A percentile compares a stretch with the other conserved stretches of the same genome.
These are phyloP conservation scores for Microsporum canis DNA, from an alignment of 2,329 filamentous ascomycete species.

Conservation along the genomic window DNA sequence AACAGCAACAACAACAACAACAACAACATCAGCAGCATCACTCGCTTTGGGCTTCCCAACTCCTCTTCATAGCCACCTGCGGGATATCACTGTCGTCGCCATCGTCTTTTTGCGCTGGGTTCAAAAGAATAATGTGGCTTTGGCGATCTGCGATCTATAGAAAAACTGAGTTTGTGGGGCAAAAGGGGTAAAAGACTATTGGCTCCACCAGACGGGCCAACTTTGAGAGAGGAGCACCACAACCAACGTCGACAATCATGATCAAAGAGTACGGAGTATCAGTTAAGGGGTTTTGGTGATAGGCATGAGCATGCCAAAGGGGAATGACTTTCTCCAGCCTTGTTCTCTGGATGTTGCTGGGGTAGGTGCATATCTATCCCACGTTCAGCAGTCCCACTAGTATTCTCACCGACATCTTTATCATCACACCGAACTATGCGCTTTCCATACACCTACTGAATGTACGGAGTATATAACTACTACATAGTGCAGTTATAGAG, in stretches of 20 bases:
- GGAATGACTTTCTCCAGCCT: background rate
- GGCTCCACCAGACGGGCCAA: background rate
- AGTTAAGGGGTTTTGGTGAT: background rate
- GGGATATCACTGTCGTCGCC: background rate
- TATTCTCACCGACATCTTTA: background rate
- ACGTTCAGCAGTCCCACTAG: background rate
- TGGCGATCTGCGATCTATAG: background rate
- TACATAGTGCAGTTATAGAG: no score
- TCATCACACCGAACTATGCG: no score
- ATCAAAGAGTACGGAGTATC: background rate
- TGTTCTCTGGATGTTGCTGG: background rate
- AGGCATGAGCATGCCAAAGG: background rate
- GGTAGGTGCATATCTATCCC: background rate
- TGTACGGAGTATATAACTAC: background rate
- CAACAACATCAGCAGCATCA: background rate
- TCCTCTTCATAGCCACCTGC: background rate
- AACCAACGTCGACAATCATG: background rate
- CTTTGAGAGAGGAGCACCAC: background rate
- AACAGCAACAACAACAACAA: background rate
- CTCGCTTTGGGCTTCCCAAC: background rate
- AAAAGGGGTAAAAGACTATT: background rate
- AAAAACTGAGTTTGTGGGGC: constrained; percentile 1
- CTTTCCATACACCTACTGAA: background rate
- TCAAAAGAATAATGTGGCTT: background rate
- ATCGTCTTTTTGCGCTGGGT: background rate